Evolutionary conservation across 495 filamentous ascomycete species (phyloP).

Genomic region (Aspergillus saccharolyticus): DNA sequence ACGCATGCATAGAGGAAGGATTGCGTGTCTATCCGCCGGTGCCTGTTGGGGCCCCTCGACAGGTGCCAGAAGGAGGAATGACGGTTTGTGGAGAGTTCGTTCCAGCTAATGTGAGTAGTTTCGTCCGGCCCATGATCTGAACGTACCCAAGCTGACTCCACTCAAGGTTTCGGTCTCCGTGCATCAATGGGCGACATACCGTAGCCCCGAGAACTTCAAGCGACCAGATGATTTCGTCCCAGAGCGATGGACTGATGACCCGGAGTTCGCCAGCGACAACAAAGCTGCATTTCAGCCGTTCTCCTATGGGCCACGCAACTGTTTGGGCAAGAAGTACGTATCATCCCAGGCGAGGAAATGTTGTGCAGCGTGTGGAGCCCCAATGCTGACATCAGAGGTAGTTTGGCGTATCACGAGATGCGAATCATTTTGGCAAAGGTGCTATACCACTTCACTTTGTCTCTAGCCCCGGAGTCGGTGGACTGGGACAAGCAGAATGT

Average conservation of each 20-base stretch:
- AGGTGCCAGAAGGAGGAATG: conserved; percentile 35
- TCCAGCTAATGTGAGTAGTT: conserved; percentile 21
- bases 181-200: conserved; percentile 34
- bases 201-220: conserved; percentile 34
- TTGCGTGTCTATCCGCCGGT: conserved; percentile 53
- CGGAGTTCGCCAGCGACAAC: conserved; percentile 19
- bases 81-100: conserved; percentile 38
- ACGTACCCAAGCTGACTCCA: background rate
- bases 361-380: background rate
- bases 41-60: conserved; percentile 35
- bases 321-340: conserved; percentile 33
- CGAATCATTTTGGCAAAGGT: conserved; percentile 2
- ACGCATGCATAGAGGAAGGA: conserved; percentile 48
- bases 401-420: background rate
- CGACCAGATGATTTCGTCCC: conserved; percentile 37
- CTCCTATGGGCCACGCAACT: conserved; percentile 37
- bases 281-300: conserved; percentile 33
- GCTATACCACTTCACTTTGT: background rate
- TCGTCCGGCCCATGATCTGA: background rate
- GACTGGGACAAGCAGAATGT: background rate
- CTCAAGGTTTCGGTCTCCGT: background rate
- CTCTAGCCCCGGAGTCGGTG: background rate
- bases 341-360: background rate
- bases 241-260: conserved; percentile 41
- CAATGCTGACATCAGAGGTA: background rate